These are phyloP conservation scores for Martiniozyma asiatica DNA, from an alignment of 1,139 yeast genomes.

Conservation along the genomic window DNA sequence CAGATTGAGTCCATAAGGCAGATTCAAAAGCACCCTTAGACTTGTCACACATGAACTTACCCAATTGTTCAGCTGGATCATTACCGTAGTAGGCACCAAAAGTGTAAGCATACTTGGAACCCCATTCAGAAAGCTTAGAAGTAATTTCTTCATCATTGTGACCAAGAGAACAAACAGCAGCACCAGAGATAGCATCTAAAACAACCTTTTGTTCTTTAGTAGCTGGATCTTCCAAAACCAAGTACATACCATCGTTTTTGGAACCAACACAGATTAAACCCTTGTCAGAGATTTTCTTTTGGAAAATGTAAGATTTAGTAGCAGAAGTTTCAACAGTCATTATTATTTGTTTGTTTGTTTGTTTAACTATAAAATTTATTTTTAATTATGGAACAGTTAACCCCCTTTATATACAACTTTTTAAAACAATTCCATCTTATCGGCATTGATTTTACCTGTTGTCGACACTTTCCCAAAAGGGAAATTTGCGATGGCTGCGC, in stretches of 20 bases:
- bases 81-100: slow-evolving; percentile 32
- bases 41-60: slow-evolving; percentile 38
- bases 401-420: no score
- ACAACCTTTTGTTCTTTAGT: slow-evolving; percentile 30
- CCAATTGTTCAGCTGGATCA: slow-evolving; percentile 37
- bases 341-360: background rate
- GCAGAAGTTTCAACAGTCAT: slow-evolving; percentile 12
- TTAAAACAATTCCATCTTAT: no score
- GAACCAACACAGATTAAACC: slow-evolving; percentile 28
- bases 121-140: slow-evolving; percentile 34
- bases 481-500: no score
- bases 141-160: slow-evolving; percentile 40
- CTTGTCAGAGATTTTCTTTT: slow-evolving; percentile 13
- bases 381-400: no score
- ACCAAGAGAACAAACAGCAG: slow-evolving; percentile 45
- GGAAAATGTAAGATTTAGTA: slow-evolving; percentile 13
- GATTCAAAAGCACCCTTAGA: slow-evolving; percentile 43
- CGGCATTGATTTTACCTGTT: no score
- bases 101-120: slow-evolving; percentile 30
- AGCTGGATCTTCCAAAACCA: slow-evolving; percentile 33
- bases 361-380: no score
- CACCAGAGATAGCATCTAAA: slow-evolving; percentile 47
- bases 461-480: no score
- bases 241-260: slow-evolving; percentile 29
- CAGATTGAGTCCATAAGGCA: slow-evolving; percentile 47